These are phyloP conservation scores for Ascochyta fabae DNA, from an alignment of 2,329 filamentous ascomycete species.

Conservation along the genomic window DNA sequence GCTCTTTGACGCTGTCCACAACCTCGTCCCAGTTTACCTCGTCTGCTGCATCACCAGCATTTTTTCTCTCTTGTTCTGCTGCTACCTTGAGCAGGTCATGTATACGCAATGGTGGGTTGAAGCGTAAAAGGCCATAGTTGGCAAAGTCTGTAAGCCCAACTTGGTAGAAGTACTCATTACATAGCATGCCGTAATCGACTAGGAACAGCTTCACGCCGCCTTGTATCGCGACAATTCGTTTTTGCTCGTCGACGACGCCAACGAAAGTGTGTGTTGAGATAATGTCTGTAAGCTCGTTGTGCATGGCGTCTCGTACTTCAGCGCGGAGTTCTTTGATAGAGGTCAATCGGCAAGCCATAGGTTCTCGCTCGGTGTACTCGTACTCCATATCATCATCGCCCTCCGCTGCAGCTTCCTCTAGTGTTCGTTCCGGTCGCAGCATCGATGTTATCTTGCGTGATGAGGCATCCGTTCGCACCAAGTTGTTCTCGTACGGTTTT, in stretches of 20 bases:
- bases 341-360: slow-evolving; percentile 74
- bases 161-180: slow-evolving; percentile 93
- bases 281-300: slow-evolving; percentile 84
- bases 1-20: slow-evolving; percentile 68
- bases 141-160: slow-evolving; percentile 92
- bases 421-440: slow-evolving; percentile 67
- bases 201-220: slow-evolving; percentile 90
- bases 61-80: slow-evolving; percentile 71
- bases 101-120: slow-evolving; percentile 77
- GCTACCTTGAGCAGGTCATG: slow-evolving; percentile 74
- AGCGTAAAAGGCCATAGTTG: slow-evolving; percentile 86
- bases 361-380: slow-evolving; percentile 72
- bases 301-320: slow-evolving; percentile 79
- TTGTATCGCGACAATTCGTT: slow-evolving; percentile 90
- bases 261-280: slow-evolving; percentile 91
- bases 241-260: slow-evolving; percentile 84
- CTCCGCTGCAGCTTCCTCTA: slow-evolving; percentile 35
- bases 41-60: slow-evolving; percentile 46
- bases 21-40: slow-evolving; percentile 72
- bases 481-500: slow-evolving; percentile 77
- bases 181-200: slow-evolving; percentile 87
- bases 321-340: slow-evolving; percentile 85
- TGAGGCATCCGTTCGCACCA: slow-evolving; percentile 87
- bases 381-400: slow-evolving; percentile 68
- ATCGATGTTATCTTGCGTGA: slow-evolving; percentile 96